These are phyloP conservation scores for Stylonectria norvegica DNA, from an alignment of 2,329 filamentous ascomycete genomes.

Conservation along the genomic window DNA sequence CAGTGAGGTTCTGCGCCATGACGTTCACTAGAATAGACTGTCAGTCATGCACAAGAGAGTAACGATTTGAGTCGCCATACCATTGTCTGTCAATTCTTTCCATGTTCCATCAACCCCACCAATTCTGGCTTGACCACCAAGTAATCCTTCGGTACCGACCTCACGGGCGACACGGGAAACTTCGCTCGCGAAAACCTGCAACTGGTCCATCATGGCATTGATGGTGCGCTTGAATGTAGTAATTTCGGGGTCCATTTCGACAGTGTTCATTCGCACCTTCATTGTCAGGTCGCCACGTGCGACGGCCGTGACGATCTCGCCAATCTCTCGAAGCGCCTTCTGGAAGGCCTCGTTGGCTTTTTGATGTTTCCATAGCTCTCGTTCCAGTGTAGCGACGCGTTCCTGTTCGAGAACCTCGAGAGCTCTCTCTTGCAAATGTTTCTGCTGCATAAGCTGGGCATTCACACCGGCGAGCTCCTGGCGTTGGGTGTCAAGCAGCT, in stretches of 20 bases:
- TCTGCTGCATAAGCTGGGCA: constrained; percentile 80
- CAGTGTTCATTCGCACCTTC: constrained; percentile 91
- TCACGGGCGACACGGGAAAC: constrained; percentile 92
- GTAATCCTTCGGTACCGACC: constrained; percentile 90
- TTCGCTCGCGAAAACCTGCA: constrained; percentile 94
- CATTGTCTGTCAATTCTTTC: constrained; percentile 92
- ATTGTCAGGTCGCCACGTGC: constrained; percentile 94
- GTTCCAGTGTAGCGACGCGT: constrained; percentile 83
- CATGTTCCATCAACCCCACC: constrained; percentile 94
- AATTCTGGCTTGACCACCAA: constrained; percentile 91
- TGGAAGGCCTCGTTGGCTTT: constrained; percentile 99
- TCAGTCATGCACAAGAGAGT: constrained; percentile 8
- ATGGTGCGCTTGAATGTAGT: constrained; percentile 97
- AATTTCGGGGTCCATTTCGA: constrained; percentile 98
- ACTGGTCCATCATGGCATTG: constrained; percentile 98
- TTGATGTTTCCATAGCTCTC: constrained; percentile 93
- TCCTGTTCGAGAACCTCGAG: constrained; percentile 80
- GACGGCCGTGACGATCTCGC: constrained; percentile 94
- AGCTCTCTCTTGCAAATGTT: constrained; percentile 77
- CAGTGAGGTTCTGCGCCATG: constrained; percentile 78
- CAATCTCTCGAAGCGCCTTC: constrained; percentile 93
- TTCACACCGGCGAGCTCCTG: constrained; percentile 83
- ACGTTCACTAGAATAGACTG: constrained; percentile 60
- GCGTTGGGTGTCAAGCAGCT: constrained; percentile 83
- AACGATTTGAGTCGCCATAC: constrained; percentile 39